Evolutionary conservation across 805 yeast genomes (phyloP), one percentile per base, ranked within the genome.

Genomic region (Martiniozyma abietophila): DNA sequence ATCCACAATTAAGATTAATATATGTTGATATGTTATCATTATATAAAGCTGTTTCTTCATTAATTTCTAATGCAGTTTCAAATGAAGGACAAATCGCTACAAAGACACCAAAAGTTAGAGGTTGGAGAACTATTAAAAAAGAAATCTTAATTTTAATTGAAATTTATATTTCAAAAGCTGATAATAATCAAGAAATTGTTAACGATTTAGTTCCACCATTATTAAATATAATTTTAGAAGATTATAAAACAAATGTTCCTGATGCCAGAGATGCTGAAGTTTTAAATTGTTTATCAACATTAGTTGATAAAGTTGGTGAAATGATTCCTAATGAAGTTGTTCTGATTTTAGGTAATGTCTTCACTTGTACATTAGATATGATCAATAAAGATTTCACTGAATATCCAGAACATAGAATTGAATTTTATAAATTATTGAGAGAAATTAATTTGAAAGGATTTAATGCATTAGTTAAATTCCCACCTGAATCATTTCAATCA

Each of bases 231-330:
- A 88, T 85, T 11, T 69, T 92, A 43, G 94, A 81, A 41, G 99
- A 92, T 57, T 92, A 92, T 62, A 75, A 74, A 50, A 64, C 75
- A 12, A 83, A 83, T 51, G 95, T 86, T 22, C 94, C 97, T 4
- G 95, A 86, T 62, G 96, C 96, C 8, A 78, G 97, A 54, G 98
- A 92, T 62, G 95, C 96, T 6, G 98, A 92, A 61, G 98, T 92
- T 5, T 69, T 92, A 57, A 84, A 82, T 59, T 88, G 97, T 69
- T 79, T 92, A 75, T 76, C 95, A 7, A 84, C 95, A 1, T 72
- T 92, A 37, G 94, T 92, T 18, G 66, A 75, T 19, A 80, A 85
- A 53, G 94, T 86, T 39, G 96, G 96, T 9, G 80, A 71, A 43
- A 61, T 79, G 67, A 84, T 89, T 39, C 86, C 95, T 18, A 89